Evolutionary conservation across 495 filamentous ascomycete species (phyloP).

Genomic region (Aspergillus cavernicola): DNA sequence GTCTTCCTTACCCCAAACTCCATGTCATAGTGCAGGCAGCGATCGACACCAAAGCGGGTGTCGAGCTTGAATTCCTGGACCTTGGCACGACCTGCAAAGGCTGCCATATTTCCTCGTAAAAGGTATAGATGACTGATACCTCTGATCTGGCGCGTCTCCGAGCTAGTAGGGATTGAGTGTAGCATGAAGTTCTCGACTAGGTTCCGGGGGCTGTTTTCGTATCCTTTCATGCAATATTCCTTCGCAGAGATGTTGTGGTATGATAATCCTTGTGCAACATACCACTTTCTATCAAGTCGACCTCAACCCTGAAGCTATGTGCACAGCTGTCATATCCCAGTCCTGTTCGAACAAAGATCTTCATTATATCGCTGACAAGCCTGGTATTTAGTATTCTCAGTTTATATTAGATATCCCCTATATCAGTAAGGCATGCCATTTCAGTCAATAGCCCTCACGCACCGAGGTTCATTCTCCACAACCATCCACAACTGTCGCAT

Average conservation of each 20-base stretch:
- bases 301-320: background rate
- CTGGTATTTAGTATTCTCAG: background rate
- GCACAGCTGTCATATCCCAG: background rate
- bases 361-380: background rate
- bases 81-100: background rate
- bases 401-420: background rate
- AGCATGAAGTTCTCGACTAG: background rate
- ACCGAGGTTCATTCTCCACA: background rate
- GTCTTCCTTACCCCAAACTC: constrained; percentile 4
- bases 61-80: background rate
- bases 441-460: background rate
- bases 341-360: background rate
- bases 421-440: background rate
- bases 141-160: background rate
- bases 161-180: background rate
- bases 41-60: background rate
- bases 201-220: background rate
- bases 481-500: background rate
- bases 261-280: background rate
- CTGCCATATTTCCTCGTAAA: background rate
- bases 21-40: background rate
- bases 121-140: background rate
- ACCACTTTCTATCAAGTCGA: constrained; percentile 1
- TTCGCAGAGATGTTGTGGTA: no score
- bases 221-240: background rate